Percentiles rank a stretch among this genome's conserved stretches.
These are phyloP conservation scores for Avicennia marina DNA, from an alignment of 257 asterid genomes.

Conservation along the genomic window DNA sequence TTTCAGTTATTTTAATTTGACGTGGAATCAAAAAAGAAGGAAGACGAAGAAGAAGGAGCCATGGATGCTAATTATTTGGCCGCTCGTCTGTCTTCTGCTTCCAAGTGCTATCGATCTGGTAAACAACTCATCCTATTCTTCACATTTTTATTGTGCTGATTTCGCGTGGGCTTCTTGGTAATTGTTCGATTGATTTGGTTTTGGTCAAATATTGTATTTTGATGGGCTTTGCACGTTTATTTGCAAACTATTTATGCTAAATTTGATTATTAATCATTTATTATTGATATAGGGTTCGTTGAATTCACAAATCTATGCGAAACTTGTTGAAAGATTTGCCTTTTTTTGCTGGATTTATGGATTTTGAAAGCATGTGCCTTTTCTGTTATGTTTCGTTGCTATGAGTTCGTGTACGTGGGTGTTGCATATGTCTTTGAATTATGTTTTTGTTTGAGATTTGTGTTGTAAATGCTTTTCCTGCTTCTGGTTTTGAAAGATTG, in stretches of 20 bases:
- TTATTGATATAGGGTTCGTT: neutral
- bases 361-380: neutral
- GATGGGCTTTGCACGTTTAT: neutral
- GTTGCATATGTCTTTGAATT: neutral
- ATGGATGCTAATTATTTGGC: slow-evolving; percentile 94
- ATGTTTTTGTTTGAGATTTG: neutral
- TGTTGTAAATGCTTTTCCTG: neutral
- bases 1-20: slow-evolving; percentile 17
- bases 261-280: neutral
- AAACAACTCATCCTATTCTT: neutral
- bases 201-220: slow-evolving; percentile 12
- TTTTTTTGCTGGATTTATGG: neutral
- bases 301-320: neutral
- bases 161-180: neutral
- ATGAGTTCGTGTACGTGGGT: neutral
- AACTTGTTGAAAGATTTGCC: neutral
- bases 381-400: neutral
- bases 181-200: neutral
- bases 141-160: neutral
- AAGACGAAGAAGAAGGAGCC: too few species aligned
- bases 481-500: neutral
- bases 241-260: neutral
- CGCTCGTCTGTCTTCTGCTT: slow-evolving; percentile 74
- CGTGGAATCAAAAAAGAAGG: slow-evolving; percentile 15
- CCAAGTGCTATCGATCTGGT: slow-evolving; percentile 79